Evolutionary conservation across 2,329 filamentous ascomycete genomes (phyloP).

Genomic region (Amesomyces nigricolor): DNA sequence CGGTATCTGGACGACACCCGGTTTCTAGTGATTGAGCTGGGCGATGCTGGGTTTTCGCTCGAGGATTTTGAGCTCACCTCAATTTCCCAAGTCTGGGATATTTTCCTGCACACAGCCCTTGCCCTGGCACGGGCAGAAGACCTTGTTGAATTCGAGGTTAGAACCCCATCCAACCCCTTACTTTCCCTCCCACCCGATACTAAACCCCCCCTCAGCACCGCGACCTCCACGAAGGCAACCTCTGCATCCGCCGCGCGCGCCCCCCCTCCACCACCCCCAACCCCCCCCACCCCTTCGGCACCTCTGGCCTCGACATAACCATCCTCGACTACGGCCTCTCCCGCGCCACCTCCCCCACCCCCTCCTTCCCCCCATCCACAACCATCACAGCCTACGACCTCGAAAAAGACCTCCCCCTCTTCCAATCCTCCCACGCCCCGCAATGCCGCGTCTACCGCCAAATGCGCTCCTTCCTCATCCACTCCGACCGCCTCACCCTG

Average conservation of each 20-base stretch:
- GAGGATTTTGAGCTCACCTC: constrained; percentile 51
- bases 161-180: constrained; percentile 9
- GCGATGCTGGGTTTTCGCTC: constrained; percentile 55
- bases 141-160: constrained; percentile 54
- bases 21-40: constrained; percentile 58
- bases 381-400: constrained; percentile 44
- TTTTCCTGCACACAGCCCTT: constrained; percentile 55
- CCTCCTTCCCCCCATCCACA: background rate
- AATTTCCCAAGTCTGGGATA: constrained; percentile 54
- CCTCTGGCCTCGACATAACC: constrained; percentile 57
- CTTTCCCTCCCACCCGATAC: background rate
- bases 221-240: constrained; percentile 60
- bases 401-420: constrained; percentile 54
- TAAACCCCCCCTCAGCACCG: constrained; percentile 44
- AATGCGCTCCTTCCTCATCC: constrained; percentile 54
- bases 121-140: constrained; percentile 56
- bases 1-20: constrained; percentile 52
- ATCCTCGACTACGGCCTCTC: constrained; percentile 62
- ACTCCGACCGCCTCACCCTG: constrained; percentile 46
- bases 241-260: constrained; percentile 49
- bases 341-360: constrained; percentile 42
- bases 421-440: constrained; percentile 53
- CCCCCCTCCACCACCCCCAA: constrained; percentile 30
- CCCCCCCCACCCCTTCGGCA: constrained; percentile 41
- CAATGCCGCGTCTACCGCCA: constrained; percentile 59